These are phyloP conservation scores for Globisporangium abappressorium DNA, from an alignment of 352 stramenopile species.

Conservation along the genomic window DNA sequence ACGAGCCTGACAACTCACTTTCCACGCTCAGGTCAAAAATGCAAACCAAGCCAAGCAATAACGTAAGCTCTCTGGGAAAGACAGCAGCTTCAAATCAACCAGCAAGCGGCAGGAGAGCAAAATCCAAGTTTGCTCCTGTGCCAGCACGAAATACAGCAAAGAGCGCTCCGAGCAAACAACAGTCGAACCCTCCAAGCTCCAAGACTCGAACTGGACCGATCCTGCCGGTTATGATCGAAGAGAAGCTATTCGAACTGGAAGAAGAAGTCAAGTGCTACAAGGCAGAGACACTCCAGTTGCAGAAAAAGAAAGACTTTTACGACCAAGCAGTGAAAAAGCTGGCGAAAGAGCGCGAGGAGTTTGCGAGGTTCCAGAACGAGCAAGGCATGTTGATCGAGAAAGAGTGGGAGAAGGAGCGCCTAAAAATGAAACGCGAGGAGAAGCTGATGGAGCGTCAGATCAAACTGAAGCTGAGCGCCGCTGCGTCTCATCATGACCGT, in stretches of 20 bases:
- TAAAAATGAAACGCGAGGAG: constrained; percentile 75
- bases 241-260: constrained; percentile 78
- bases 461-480: constrained; percentile 64
- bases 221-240: constrained; percentile 69
- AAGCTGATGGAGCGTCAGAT: constrained; percentile 67
- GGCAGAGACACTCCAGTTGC: constrained; percentile 69
- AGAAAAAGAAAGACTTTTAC: constrained; percentile 67
- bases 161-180: constrained; percentile 1
- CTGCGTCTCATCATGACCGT: constrained; percentile 45
- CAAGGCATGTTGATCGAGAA: constrained; percentile 56
- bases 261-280: constrained; percentile 88
- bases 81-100: not conserved
- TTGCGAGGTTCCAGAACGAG: constrained; percentile 46
- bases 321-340: constrained; percentile 63
- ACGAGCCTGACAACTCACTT: not conserved
- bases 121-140: not conserved
- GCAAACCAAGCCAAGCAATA: not conserved
- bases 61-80: not conserved
- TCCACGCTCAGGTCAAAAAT: not conserved
- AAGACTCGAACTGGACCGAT: constrained; percentile 17
- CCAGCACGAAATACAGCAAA: not conserved
- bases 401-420: constrained; percentile 62
- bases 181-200: not conserved
- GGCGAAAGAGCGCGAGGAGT: constrained; percentile 44
- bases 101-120: not conserved